These are phyloP conservation scores for Pholiota microspora DNA, from an alignment of 768 basidiomycete species.

Conservation along the genomic window DNA sequence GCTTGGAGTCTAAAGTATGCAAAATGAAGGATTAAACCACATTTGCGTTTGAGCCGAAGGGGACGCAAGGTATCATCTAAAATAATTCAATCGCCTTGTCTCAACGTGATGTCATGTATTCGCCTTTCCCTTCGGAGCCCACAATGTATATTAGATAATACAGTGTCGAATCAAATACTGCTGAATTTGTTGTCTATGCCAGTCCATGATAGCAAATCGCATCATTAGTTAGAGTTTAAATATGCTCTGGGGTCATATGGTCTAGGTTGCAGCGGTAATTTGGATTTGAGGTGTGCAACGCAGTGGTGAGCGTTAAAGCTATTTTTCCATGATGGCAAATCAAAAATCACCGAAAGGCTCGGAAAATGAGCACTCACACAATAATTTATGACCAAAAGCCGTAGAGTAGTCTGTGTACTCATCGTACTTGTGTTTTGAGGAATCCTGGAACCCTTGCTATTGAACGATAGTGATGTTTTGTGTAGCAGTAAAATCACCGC, in stretches of 20 bases:
- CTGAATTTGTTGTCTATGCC: too few species aligned
- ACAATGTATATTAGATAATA: not conserved
- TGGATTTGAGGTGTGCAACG: not conserved
- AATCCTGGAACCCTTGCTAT: not conserved
- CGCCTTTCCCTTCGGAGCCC: slow-evolving; percentile 1
- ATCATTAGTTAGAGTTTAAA: not conserved
- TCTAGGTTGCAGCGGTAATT: not conserved
- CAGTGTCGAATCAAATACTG: too few species aligned
- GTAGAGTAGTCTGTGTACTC: not conserved
- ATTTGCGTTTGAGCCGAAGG: slow-evolving; percentile 8
- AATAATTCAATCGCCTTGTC: not conserved
- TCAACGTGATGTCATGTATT: not conserved
- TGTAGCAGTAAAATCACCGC: not conserved
- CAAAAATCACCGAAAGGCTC: slow-evolving; percentile 16
- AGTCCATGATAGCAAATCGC: not conserved
- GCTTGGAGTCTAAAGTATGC: not conserved
- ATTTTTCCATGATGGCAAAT: slow-evolving; percentile 13
- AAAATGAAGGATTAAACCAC: not conserved
- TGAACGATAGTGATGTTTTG: not conserved
- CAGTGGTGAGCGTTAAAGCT: not conserved
- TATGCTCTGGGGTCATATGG: not conserved
- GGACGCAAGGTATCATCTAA: slow-evolving; percentile 9
- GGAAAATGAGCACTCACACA: slow-evolving; percentile 10
- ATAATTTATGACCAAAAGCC: not conserved
- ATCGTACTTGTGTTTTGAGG: not conserved